Base-by-base conservation (phyloP, 805 yeast genomes). In the Kluyveromyces dobzhanskii region DNA sequence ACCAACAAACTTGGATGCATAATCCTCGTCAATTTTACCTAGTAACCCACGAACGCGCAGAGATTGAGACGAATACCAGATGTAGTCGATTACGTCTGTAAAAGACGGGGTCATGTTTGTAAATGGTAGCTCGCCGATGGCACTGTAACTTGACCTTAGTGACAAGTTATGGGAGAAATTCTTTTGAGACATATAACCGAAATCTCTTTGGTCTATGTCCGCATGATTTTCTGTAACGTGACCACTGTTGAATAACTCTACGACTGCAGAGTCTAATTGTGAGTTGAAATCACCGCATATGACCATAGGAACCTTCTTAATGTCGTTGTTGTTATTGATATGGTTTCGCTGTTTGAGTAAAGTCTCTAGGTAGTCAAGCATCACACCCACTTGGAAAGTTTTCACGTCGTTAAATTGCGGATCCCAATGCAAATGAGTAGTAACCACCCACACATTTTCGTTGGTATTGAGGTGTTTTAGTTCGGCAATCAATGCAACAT, bases 391-490 rank as follows among this genome's bases (percentile, higher is more conserved):
- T 67, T 92, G 98, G 65, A 92, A 81, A 2, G 97, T 78, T 61
- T 92, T 92, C 41, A 92, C 99, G 64, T 92, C 99, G 57, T 85
- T 85, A 56, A 80, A 85, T 36, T 84, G 85, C 3, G 98, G 98
- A 66, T 92, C 97, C 97, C 98, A 92, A 61, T 90, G 97, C 59
- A 92, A 75, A 70, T 92, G 99, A 0, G 97, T 90, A 53, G 87
- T 90, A 3, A 84, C 87, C 27, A 86, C 69, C 48, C 85, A 70
- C 28, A 90, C 63, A 45, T 73, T 73, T 56, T 80, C 83, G 13
- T 88, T 86, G 4, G 88, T 75, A 39, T 71, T 73, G 25, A 69
- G 59, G 53, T 84, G 92, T 56, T 85, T 86, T 48, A 92, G 72
- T 40, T 79, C 74, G 12, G 83, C 67, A 35, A 86, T 75, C 37